Conservation (phyloP, 495 filamentous ascomycete genomes). For the Xeromyces bisporus region DNA sequence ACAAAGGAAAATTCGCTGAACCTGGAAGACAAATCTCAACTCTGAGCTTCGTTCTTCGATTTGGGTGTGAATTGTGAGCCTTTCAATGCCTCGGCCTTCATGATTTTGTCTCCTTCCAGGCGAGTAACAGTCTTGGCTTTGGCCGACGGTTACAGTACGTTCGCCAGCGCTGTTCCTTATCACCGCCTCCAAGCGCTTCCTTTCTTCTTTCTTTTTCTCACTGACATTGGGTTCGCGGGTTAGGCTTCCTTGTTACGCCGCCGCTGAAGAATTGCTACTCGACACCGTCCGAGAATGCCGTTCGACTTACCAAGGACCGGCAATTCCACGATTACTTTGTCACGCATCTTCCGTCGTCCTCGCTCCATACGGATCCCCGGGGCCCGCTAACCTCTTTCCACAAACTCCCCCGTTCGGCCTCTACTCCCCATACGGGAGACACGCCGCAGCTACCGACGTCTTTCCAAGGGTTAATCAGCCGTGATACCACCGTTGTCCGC, state of each 20-base stretch:
- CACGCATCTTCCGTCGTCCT: constrained; percentile 84
- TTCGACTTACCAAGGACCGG: constrained; percentile 22
- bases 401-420: constrained; percentile 67
- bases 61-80: too few species aligned
- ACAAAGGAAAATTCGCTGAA: too few species aligned
- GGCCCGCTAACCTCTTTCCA: constrained; percentile 41
- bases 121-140: constrained; percentile 27
- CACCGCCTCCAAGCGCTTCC: constrained; percentile 7
- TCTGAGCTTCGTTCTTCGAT: neutral
- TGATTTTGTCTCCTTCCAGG: constrained; percentile 26
- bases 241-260: too few species aligned
- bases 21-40: too few species aligned
- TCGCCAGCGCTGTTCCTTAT: neutral
- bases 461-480: constrained; percentile 37
- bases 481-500: constrained; percentile 92
- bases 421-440: constrained; percentile 56
- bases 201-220: constrained; percentile 2
- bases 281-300: constrained; percentile 4
- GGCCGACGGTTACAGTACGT: constrained; percentile 22
- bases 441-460: constrained; percentile 37
- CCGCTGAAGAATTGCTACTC: too few species aligned
- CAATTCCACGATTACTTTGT: constrained; percentile 93
- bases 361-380: constrained; percentile 74
- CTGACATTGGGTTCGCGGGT: neutral
- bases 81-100: constrained; percentile 24